Conservation (phyloP, 495 filamentous ascomycete genomes). For the Letharia columbiana region DNA sequence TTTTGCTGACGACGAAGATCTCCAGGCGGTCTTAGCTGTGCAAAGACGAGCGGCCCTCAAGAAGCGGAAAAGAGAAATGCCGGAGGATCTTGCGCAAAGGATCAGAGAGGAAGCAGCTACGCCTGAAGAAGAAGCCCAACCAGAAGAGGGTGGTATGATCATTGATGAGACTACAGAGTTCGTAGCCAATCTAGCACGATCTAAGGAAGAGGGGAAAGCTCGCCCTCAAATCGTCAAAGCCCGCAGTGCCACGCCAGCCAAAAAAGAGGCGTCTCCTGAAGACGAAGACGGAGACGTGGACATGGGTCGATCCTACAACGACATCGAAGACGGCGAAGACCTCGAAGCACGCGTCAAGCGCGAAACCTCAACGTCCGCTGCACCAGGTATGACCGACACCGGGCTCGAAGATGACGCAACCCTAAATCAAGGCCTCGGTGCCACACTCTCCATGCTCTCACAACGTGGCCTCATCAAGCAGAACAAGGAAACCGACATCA, state of each 20-base stretch:
- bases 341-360: conserved; percentile 41
- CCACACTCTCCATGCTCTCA: conserved; percentile 69
- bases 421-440: conserved; percentile 67
- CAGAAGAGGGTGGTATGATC: conserved; percentile 64
- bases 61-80: conserved; percentile 74
- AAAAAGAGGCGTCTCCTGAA: conserved; percentile 42
- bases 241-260: conserved; percentile 31
- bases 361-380: conserved; percentile 37
- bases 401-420: conserved; percentile 81
- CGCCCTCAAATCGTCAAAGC: conserved; percentile 26
- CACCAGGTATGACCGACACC: conserved; percentile 52
- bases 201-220: conserved; percentile 40
- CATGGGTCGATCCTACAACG: conserved; percentile 52
- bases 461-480: conserved; percentile 72
- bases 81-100: conserved; percentile 78
- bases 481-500: conserved; percentile 51
- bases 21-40: conserved; percentile 73
- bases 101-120: conserved; percentile 64
- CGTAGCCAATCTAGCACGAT: conserved; percentile 71
- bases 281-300: conserved; percentile 55
- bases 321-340: conserved; percentile 49
- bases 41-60: conserved; percentile 78
- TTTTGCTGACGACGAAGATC: conserved; percentile 85
- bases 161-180: conserved; percentile 96
- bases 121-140: conserved; percentile 36